Conservation (phyloP, 1,284 basidiomycete genomes). For the Polyporus tsugae region DNA sequence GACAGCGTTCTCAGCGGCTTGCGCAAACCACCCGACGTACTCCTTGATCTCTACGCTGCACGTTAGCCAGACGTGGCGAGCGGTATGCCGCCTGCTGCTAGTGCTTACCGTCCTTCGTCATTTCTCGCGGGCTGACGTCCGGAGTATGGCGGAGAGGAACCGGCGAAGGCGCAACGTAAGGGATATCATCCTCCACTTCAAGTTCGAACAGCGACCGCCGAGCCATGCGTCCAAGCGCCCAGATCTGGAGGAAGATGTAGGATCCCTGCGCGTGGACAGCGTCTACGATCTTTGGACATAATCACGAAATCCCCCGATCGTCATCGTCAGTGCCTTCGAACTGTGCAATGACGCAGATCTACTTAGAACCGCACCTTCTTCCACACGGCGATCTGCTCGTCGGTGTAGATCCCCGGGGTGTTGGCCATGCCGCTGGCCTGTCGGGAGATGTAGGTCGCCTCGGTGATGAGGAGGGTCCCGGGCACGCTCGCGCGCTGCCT, state of each 20-base stretch:
- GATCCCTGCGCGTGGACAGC: conserved; percentile 38
- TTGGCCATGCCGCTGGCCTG: conserved; percentile 47
- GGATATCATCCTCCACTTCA: not conserved
- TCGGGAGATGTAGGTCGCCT: conserved; percentile 53
- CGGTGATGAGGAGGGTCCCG: conserved; percentile 59
- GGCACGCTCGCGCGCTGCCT: conserved; percentile 51
- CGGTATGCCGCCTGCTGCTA: not conserved
- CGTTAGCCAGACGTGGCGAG: not conserved
- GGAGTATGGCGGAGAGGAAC: not conserved
- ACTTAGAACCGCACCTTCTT: conserved; percentile 44
- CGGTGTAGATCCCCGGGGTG: conserved; percentile 53
- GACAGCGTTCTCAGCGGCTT: conserved; percentile 38
- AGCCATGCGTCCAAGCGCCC: conserved; percentile 34
- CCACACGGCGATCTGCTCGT: conserved; percentile 56
- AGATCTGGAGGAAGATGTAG: conserved; percentile 52
- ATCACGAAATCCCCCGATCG: not conserved
- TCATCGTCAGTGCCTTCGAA: not conserved
- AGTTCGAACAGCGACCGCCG: no score
- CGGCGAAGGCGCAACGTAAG: conserved; percentile 1
- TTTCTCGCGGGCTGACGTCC: not conserved
- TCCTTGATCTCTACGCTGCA: conserved; percentile 16
- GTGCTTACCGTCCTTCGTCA: conserved; percentile 10
- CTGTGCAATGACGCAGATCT: not conserved
- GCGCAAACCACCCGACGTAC: conserved; percentile 34
- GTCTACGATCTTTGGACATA: conserved; percentile 26